These are phyloP conservation scores for Fusarium nurragi DNA, from an alignment of 2,329 filamentous ascomycete species.

Conservation along the genomic window DNA sequence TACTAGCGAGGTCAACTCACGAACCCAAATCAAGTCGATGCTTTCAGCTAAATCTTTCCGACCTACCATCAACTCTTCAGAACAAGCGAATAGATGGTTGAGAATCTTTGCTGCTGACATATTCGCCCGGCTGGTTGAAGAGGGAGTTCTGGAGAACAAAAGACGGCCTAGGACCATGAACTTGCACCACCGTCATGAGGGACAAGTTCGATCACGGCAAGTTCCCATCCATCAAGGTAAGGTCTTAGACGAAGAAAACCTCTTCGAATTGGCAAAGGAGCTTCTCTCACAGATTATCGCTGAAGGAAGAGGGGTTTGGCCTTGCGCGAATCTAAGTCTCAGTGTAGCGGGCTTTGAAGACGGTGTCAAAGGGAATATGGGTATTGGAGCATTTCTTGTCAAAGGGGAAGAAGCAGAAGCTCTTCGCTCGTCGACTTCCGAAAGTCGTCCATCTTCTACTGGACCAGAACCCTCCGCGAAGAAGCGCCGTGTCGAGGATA, in stretches of 20 bases:
- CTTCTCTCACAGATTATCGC: slow-evolving; percentile 80
- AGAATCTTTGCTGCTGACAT: slow-evolving; percentile 93
- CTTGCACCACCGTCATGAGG: slow-evolving; percentile 79
- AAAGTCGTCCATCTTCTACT: slow-evolving; percentile 32
- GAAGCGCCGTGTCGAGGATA: slow-evolving; percentile 53
- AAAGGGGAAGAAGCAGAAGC: slow-evolving; percentile 72
- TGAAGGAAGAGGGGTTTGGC: slow-evolving; percentile 81
- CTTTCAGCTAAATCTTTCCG: slow-evolving; percentile 95
- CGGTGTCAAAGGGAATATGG: slow-evolving; percentile 81
- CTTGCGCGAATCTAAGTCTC: slow-evolving; percentile 88
- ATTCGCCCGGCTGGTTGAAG: slow-evolving; percentile 86
- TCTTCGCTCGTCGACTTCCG: slow-evolving; percentile 36
- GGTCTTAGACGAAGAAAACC: slow-evolving; percentile 72
- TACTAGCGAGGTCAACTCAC: slow-evolving; percentile 84
- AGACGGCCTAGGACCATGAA: slow-evolving; percentile 87
- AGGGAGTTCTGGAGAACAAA: slow-evolving; percentile 87
- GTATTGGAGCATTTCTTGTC: slow-evolving; percentile 87
- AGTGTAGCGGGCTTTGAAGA: slow-evolving; percentile 95
- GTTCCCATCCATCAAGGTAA: slow-evolving; percentile 80
- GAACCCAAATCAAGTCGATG: slow-evolving; percentile 97
- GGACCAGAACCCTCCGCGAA: slow-evolving; percentile 43
- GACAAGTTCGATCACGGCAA: slow-evolving; percentile 78
- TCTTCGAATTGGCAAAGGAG: slow-evolving; percentile 80
- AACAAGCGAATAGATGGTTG: slow-evolving; percentile 86
- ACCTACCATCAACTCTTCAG: slow-evolving; percentile 79